Percentiles rank a stretch among this genome's conserved stretches.
phyloP scores from a whole-genome alignment of 768 basidiomycete species.

The Termitomyces sp. region DNA sequence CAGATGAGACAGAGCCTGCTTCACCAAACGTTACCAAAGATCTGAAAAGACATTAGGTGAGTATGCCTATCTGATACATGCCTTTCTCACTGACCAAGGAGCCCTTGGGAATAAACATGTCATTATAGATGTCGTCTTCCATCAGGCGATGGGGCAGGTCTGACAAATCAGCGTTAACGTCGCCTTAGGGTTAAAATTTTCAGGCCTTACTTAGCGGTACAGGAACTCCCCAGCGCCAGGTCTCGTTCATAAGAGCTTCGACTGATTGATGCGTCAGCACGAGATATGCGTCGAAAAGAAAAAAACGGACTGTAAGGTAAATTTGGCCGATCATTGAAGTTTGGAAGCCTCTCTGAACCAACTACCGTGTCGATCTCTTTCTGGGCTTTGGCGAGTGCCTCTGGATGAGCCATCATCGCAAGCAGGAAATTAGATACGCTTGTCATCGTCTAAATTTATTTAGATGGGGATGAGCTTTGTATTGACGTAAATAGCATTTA shows the following conservation, averaged over 20 bases:
- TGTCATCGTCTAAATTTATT: constrained; percentile 47
- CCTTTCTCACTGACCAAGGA: constrained; percentile 41
- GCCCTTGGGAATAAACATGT: constrained; percentile 61
- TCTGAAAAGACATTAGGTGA: constrained; percentile 16
- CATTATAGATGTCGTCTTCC: constrained; percentile 63
- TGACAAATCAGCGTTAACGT: constrained; percentile 21
- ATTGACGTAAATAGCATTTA: neutral
- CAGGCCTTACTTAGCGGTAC: constrained; percentile 53
- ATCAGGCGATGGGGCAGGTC: constrained; percentile 64
- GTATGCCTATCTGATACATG: constrained; percentile 4
- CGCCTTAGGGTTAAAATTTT: neutral
- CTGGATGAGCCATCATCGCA: constrained; percentile 63
- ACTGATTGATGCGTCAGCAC: constrained; percentile 24
- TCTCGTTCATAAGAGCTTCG: constrained; percentile 56
- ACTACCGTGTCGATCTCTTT: constrained; percentile 63
- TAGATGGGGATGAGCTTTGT: constrained; percentile 1
- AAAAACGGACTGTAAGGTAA: constrained; percentile 51
- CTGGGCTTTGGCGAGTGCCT: constrained; percentile 56
- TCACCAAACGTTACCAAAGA: constrained; percentile 66
- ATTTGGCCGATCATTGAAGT: constrained; percentile 49
- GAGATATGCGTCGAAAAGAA: neutral
- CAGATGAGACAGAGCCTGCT: constrained; percentile 1
- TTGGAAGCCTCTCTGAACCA: constrained; percentile 56
- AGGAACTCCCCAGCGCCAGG: constrained; percentile 53
- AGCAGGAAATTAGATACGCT: constrained; percentile 60